Evolutionary conservation across 116 monocot genomes (phyloP), one percentile per base, ranked within the genome.

Genomic region (Thalassia testudinum): DNA sequence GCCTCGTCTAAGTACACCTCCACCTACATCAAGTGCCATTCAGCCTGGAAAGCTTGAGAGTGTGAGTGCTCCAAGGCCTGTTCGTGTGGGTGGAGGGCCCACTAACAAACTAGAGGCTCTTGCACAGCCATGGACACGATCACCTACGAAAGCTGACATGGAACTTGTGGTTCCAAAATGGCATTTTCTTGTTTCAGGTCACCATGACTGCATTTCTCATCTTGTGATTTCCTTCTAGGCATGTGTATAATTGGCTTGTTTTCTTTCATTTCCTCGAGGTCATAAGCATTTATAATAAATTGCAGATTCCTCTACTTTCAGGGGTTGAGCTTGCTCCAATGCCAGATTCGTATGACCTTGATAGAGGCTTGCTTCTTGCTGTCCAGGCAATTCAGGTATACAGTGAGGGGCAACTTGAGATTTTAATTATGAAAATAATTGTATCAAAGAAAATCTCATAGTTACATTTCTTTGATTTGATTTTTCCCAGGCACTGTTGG

Each of bases 321-420:
- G 78, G 72, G 74, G 70, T 67, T 52, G 73, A 77, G 53, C 79
- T 97, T 57, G 81, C 72, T 59, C 82, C 95, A 52, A 72, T 97
- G 74, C 79, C 71, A 52, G 95, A 89, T 75, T 81, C 95, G 37
- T 88, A 79, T 79, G 85, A 85, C 63, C 62, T 97, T 58, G 95
- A 97, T 58, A 78, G 95, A 62, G 95, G 95, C 0, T 77, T 97
- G 58, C 82, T 97, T 55, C 82, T 88, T 58, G 76, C 95, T 38
- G 89, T 97, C 52, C 95, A 97, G 77, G 95, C 85, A 67, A 89
- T 88, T 70, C 95, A 97, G 81, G 95, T 79, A 57, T 28, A 50
- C 51, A 8, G 15, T 45, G 45, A 5, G 30, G 30, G 10, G 30
- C 10, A 10, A 50, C 3, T 22, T 11, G 11, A 50, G 6, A 22